These are phyloP conservation scores for Pseudocercospora fijiensis DNA, from an alignment of 2,329 filamentous ascomycete species.

Conservation along the genomic window DNA sequence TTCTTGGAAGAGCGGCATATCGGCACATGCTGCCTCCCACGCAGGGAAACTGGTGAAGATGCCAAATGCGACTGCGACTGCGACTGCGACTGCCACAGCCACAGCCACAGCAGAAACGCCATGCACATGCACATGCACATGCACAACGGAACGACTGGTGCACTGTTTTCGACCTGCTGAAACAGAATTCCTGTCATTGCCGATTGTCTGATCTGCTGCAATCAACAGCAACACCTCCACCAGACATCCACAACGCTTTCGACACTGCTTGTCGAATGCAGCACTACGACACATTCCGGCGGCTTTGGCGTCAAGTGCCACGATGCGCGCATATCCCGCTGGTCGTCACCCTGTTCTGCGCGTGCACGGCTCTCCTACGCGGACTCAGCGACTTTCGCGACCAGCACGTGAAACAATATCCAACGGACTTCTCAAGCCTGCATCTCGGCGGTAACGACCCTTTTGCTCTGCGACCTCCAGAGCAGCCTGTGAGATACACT, in stretches of 20 bases:
- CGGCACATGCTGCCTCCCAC: not conserved
- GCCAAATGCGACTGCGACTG: not conserved
- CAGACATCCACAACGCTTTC: not conserved
- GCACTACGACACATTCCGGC: slow-evolving; percentile 7
- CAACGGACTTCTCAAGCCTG: slow-evolving; percentile 20
- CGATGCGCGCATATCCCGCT: slow-evolving; percentile 9
- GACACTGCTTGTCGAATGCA: not conserved
- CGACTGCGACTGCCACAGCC: not conserved
- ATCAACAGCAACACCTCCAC: not conserved
- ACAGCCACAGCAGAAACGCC: slow-evolving; percentile 5
- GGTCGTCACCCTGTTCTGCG: slow-evolving; percentile 7
- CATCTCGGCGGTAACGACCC: not conserved
- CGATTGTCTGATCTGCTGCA: not conserved
- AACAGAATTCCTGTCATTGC: not conserved
- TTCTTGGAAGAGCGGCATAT: not conserved
- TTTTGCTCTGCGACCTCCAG: not conserved
- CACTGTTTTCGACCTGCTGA: not conserved
- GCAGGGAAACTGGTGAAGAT: not conserved
- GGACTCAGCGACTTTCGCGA: slow-evolving; percentile 18
- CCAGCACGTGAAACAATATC: slow-evolving; percentile 17
- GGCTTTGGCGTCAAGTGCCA: slow-evolving; percentile 7
- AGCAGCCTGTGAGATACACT: slow-evolving; percentile 13
- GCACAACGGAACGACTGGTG: not conserved
- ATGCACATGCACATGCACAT: slow-evolving; percentile 8
- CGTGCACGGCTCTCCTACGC: slow-evolving; percentile 12